Evolutionary conservation across 2,329 filamentous ascomycete genomes (phyloP).

Genomic region (Tolypocladium tropicale): DNA sequence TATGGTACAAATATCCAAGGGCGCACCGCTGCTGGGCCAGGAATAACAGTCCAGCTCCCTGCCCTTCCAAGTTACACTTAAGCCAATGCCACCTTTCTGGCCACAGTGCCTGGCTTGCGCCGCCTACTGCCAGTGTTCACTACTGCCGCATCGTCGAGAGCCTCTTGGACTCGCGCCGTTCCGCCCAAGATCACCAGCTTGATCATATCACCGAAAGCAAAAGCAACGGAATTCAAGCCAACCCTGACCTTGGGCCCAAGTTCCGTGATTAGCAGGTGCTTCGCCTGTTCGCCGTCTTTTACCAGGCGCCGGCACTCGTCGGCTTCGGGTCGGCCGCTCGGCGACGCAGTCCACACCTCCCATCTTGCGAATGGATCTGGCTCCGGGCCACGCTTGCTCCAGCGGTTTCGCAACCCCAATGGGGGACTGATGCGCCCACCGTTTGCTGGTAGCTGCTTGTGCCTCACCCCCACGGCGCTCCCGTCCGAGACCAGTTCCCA

Average conservation of each 20-base stretch:
- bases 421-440: slow-evolving; percentile 6
- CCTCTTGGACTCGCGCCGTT: slow-evolving; percentile 50
- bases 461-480: slow-evolving; percentile 53
- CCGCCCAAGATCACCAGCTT: slow-evolving; percentile 58
- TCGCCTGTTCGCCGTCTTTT: slow-evolving; percentile 26
- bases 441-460: slow-evolving; percentile 18
- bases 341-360: slow-evolving; percentile 45
- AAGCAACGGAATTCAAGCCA: slow-evolving; percentile 54
- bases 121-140: slow-evolving; percentile 29
- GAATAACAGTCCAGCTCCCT: background rate
- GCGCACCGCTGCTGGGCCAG: background rate
- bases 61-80: background rate
- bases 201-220: slow-evolving; percentile 62
- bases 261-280: slow-evolving; percentile 52
- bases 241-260: slow-evolving; percentile 55
- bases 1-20: background rate
- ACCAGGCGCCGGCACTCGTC: slow-evolving; percentile 37
- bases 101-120: slow-evolving; percentile 17
- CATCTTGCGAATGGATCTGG: slow-evolving; percentile 27
- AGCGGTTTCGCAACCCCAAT: slow-evolving; percentile 17
- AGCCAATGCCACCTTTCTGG: slow-evolving; percentile 5
- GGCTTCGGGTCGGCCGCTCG: slow-evolving; percentile 30
- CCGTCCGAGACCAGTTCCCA: slow-evolving; percentile 55
- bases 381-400: slow-evolving; percentile 11
- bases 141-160: slow-evolving; percentile 16